These are phyloP conservation scores for Podaxis sp. DNA, from an alignment of 768 basidiomycete genomes.

Conservation along the genomic window DNA sequence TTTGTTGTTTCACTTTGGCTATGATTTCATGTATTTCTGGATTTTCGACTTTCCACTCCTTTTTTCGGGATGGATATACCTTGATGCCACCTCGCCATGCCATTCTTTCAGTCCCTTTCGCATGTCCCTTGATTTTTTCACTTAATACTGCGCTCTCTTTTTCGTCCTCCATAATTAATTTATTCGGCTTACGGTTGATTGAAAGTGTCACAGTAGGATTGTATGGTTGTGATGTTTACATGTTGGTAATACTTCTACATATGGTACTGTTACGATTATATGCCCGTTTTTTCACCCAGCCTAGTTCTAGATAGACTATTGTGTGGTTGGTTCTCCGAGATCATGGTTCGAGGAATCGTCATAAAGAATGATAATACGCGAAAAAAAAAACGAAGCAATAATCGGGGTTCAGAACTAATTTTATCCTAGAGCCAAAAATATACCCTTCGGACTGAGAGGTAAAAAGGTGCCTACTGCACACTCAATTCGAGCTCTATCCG, in stretches of 20 bases:
- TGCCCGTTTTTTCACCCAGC: not conserved
- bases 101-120: not conserved
- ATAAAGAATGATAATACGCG: not conserved
- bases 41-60: not conserved
- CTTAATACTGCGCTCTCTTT: not conserved
- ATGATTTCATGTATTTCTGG: not conserved
- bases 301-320: not conserved
- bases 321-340: not conserved
- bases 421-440: no score
- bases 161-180: not conserved
- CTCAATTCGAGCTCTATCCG: no score
- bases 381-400: no score
- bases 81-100: not conserved
- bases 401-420: no score
- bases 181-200: not conserved
- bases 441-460: no score
- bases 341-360: not conserved
- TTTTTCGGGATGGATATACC: not conserved
- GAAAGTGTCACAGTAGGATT: not conserved
- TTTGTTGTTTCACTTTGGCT: not conserved
- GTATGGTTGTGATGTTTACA: conserved; percentile 2
- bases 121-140: not conserved
- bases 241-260: conserved; percentile 1
- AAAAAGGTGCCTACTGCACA: no score
- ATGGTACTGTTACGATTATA: conserved; percentile 14